Evolutionary conservation across 139 green algal species (phyloP).

Genomic region (Diplosphaera chodatii): DNA sequence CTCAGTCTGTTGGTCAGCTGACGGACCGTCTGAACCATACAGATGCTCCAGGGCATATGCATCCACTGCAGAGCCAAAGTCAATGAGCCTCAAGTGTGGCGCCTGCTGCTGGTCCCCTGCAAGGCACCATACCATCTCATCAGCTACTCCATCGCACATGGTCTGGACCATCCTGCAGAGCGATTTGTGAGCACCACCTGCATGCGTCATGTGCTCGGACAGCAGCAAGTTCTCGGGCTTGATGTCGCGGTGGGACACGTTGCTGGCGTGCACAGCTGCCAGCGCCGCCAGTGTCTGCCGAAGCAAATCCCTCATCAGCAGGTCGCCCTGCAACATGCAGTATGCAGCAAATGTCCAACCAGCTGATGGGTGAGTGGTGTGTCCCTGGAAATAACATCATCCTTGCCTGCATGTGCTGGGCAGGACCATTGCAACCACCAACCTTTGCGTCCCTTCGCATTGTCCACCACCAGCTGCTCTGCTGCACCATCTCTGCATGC

Average conservation of each 20-base stretch:
- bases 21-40: conserved; percentile 25
- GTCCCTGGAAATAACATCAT: no score
- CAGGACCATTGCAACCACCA: no score
- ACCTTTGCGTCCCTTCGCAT: conserved; percentile 11
- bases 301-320: conserved; percentile 34
- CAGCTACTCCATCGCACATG: no score
- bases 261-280: conserved; percentile 40
- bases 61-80: conserved; percentile 71
- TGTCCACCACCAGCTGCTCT: conserved; percentile 49
- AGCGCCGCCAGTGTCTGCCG: conserved; percentile 50
- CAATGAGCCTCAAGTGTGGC: conserved; percentile 55
- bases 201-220: neutral
- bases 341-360: no score
- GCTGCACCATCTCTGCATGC: conserved; percentile 35
- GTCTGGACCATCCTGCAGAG: no score
- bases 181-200: no score
- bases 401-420: no score
- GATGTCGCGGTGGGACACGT: conserved; percentile 63
- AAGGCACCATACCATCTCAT: no score
- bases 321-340: conserved; percentile 2
- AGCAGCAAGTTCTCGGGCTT: conserved; percentile 75
- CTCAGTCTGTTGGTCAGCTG: conserved; percentile 43
- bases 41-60: conserved; percentile 21
- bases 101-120: neutral
- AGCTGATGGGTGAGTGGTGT: no score